Percentiles rank a stretch among this genome's conserved stretches.
Conservation (phyloP, 1,139 yeast species). For the Geotrichum citri-aurantii region DNA sequence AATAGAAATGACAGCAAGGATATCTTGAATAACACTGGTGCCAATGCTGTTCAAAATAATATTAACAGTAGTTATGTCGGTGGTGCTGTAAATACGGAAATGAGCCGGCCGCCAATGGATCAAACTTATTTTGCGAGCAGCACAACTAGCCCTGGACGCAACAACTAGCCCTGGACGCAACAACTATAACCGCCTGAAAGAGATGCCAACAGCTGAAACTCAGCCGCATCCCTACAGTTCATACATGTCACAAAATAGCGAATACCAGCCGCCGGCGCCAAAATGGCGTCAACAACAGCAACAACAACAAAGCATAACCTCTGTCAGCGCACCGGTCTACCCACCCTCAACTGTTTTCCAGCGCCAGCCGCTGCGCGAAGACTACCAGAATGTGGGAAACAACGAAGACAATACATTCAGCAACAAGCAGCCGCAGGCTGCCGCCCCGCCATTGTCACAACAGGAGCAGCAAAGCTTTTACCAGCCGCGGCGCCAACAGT, state of each 20-base stretch:
- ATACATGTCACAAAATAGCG: not conserved
- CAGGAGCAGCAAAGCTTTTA: not conserved
- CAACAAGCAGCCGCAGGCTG: not conserved
- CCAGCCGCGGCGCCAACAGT: not conserved
- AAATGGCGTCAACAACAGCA: slow-evolving; percentile 3
- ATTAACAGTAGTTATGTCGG: not conserved
- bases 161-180: not conserved
- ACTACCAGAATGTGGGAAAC: not conserved
- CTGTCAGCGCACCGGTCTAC: not conserved
- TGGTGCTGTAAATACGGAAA: not conserved
- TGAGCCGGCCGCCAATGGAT: not conserved
- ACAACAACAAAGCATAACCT: not conserved
- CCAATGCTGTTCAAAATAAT: not conserved
- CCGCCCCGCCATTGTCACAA: not conserved
- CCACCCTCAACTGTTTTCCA: not conserved
- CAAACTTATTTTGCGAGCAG: not conserved
- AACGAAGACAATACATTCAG: not conserved
- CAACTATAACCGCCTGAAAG: not conserved
- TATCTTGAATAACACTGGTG: not conserved
- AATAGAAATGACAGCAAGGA: slow-evolving; percentile 16
- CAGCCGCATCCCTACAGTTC: slow-evolving; percentile 2
- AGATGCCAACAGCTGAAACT: not conserved
- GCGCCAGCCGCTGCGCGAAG: not conserved
- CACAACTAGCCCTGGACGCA: not conserved
- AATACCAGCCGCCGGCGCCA: slow-evolving; percentile 1